Percentiles rank a stretch among this genome's conserved stretches.
phyloP scores from a whole-genome alignment of 208 protist genomes.

The Leishmania arabica region DNA sequence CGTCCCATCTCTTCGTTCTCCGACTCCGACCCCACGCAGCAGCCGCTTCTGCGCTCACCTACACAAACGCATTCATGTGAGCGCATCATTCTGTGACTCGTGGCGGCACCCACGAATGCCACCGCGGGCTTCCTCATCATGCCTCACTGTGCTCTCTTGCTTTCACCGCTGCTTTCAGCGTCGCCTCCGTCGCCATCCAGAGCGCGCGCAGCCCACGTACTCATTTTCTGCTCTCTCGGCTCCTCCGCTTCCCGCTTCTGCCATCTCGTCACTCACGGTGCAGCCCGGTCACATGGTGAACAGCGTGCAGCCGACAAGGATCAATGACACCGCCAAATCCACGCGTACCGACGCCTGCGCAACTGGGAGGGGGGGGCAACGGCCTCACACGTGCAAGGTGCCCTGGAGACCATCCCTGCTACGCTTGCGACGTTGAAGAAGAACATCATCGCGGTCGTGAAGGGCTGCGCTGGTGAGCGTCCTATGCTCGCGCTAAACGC shows the following conservation, averaged over 20 bases:
- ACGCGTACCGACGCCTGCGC: constrained; percentile 50
- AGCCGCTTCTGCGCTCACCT: neutral
- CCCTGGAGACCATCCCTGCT: constrained; percentile 39
- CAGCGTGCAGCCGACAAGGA: constrained; percentile 41
- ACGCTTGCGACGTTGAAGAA: constrained; percentile 32
- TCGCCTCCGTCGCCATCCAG: neutral
- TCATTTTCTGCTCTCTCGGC: neutral
- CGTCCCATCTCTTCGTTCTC: neutral
- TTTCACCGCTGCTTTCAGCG: neutral
- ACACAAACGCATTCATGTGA: neutral
- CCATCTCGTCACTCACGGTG: constrained; percentile 22
- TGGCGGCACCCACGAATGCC: neutral
- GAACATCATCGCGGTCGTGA: constrained; percentile 51
- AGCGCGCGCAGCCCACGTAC: neutral
- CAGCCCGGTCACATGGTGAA: constrained; percentile 32
- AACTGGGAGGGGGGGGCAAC: constrained; percentile 57
- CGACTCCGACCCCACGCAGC: neutral
- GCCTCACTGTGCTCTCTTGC: neutral
- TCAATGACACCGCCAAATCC: constrained; percentile 68
- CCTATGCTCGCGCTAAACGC: constrained; percentile 40
- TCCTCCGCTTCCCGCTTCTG: neutral
- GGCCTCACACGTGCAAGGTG: constrained; percentile 48
- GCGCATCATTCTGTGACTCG: neutral
- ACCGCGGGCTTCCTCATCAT: neutral
- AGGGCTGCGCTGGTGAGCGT: constrained; percentile 47